A percentile compares a stretch with the other conserved stretches of the same genome.
These are phyloP conservation scores for Auricularia sp. DNA, from an alignment of 768 basidiomycete species.

Conservation along the genomic window DNA sequence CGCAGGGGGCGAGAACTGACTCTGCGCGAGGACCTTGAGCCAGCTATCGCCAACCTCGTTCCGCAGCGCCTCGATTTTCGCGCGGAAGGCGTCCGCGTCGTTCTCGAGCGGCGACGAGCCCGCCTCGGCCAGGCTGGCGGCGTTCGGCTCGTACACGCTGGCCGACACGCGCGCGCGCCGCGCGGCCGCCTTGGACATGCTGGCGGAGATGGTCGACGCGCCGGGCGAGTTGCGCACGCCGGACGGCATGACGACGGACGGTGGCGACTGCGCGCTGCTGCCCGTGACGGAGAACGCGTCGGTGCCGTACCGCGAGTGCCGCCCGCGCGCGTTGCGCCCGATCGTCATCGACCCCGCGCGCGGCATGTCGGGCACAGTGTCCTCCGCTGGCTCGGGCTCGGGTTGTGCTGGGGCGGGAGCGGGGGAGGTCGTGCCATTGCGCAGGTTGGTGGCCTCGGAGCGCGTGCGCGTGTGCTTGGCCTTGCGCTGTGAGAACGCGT, in stretches of 20 bases:
- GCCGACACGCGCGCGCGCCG: conserved; percentile 48
- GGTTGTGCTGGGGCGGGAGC: not conserved
- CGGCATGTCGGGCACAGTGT: not conserved
- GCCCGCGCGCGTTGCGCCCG: conserved; percentile 2
- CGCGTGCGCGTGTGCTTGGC: not conserved
- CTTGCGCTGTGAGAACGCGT: conserved; percentile 6
- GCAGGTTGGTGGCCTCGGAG: not conserved
- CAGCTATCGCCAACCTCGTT: conserved; percentile 85
- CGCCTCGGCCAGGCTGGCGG: conserved; percentile 16
- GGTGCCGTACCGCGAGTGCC: not conserved
- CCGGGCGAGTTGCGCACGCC: not conserved
- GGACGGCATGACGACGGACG: not conserved
- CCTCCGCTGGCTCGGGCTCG: not conserved
- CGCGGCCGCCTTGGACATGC: conserved; percentile 30
- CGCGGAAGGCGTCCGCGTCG: conserved; percentile 63
- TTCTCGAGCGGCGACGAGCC: conserved; percentile 25
- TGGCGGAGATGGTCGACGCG: conserved; percentile 10
- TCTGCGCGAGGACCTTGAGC: conserved; percentile 76
- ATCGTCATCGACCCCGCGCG: not conserved
- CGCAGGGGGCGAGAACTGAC: conserved; percentile 19
- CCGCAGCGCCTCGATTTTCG: conserved; percentile 70
- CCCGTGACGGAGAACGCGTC: not conserved
- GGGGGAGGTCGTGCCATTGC: not conserved
- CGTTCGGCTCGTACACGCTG: conserved; percentile 48
- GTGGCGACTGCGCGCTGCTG: not conserved